Percentiles rank a stretch among this genome's conserved stretches.
Conservation (phyloP, 495 filamentous ascomycete genomes). For the Penicillium malachiteum region DNA sequence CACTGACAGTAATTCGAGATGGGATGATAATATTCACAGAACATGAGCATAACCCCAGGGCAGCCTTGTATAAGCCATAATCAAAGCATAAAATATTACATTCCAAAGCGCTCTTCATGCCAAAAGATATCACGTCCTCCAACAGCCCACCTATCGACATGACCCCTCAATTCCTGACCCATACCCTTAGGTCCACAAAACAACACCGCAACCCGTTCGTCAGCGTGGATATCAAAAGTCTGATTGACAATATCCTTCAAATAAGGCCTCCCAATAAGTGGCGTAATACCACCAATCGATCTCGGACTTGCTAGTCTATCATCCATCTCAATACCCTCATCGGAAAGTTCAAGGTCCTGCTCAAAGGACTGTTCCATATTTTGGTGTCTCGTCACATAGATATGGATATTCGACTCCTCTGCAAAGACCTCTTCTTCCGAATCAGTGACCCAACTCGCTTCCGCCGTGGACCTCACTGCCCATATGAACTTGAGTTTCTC, state of each 20-base stretch:
- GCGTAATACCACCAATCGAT: not conserved
- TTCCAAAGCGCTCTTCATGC: slow-evolving; percentile 1
- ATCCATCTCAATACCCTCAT: slow-evolving; percentile 1
- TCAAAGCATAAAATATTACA: not conserved
- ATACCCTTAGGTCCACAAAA: slow-evolving; percentile 8
- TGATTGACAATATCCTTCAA: slow-evolving; percentile 3
- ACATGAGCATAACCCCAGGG: too few relatives aligned
- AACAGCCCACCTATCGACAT: not conserved
- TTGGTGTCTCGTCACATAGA: slow-evolving; percentile 1
- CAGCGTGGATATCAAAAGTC: not conserved
- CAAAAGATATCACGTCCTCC: not conserved
- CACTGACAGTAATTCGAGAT: too few relatives aligned
- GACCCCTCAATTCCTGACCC: slow-evolving; percentile 1
- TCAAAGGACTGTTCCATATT: not conserved
- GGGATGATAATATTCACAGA: too few relatives aligned
- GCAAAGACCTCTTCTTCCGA: not conserved
- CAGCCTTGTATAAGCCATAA: not conserved
- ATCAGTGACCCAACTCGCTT: not conserved
- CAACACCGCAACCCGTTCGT: slow-evolving; percentile 3
- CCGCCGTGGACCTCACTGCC: not conserved
- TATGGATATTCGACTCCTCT: not conserved
- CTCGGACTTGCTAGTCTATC: not conserved
- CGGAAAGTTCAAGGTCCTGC: not conserved
- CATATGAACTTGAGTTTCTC: not conserved
- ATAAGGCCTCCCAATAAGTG: not conserved